Base-by-base conservation (phyloP, 2,329 filamentous ascomycete genomes). In the Ophiocordyceps polyrhachis-furcata region DNA sequence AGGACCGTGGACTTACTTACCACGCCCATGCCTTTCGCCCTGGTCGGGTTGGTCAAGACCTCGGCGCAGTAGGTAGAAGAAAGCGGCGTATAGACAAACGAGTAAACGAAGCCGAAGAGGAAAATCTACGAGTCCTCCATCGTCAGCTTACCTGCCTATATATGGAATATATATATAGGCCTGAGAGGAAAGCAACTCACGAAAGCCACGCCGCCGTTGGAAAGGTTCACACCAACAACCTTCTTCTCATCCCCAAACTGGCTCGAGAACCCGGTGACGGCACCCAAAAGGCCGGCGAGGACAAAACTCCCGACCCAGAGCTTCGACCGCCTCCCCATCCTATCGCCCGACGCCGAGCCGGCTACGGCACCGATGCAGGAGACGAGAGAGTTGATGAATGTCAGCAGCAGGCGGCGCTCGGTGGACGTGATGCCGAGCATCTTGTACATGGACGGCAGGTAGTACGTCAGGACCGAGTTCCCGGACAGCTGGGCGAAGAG, bases 401-500 rank as follows among this genome's bases (percentile, higher is more conserved):
- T 68, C 14, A 62, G 64, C 12, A 67, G 35, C 47, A 68, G 59
- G 52, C 69, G 66, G 43, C 71, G 58, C 41, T 49, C 69, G 65
- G 56, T 75, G 66, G 46, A 69, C 8, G 65, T 67, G 48, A 79
- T 68, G 40, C 74, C 71, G 41, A 71, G 64, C 7, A 70, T 65
- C 32, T 62, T 59, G 40, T 73, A 62, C 55, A 68, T 66, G 7
- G 65, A 65, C 28, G 74, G 67, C 52, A 79, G 73, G 53, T 79
- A 64, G 48, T 74, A 76, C 1, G 67, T 65, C 13, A 63, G 62
- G 9, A 70, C 55, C 1, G 64, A 66, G 55, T 71, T 70, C 5
- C 69, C 71, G 5, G 64, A 66, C 47, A 70, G 67, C 53, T 78
- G 72, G 1, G 69, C 69, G 51, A 76, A 73, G 41, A 70, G 62